Percentiles rank a stretch among this genome's conserved stretches.
Evolutionary conservation across 768 basidiomycete genomes (phyloP).

Genomic region (Suillus sp.): DNA sequence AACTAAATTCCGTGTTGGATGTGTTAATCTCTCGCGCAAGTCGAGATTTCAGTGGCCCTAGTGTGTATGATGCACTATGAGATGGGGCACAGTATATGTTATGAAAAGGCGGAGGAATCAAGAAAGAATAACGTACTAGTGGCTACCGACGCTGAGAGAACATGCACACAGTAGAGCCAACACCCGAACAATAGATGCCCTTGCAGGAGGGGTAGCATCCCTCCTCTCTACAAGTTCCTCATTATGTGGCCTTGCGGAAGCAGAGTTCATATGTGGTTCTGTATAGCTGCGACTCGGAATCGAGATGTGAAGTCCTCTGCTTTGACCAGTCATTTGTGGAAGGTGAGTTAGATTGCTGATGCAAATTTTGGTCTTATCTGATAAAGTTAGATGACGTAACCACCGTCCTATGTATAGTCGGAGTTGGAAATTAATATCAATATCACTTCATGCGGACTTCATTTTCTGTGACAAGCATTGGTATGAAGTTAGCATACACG

Average conservation of each 20-base stretch:
- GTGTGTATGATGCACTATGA: slow-evolving; percentile 65
- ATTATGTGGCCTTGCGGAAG: background rate
- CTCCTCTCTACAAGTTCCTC: background rate
- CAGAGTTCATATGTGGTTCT: background rate
- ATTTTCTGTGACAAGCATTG: too few species aligned
- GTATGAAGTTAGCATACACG: background rate
- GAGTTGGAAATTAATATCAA: too few species aligned
- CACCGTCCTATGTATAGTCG: too few species aligned
- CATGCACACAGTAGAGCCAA: slow-evolving; percentile 73
- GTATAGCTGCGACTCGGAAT: slow-evolving; percentile 2
- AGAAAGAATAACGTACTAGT: slow-evolving; percentile 55
- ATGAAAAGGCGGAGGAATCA: slow-evolving; percentile 7
- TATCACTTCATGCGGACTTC: too few species aligned
- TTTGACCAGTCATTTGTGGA: background rate
- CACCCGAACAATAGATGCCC: slow-evolving; percentile 52
- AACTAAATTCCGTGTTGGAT: slow-evolving; percentile 74
- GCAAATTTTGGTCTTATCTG: slow-evolving; percentile 1
- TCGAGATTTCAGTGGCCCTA: slow-evolving; percentile 77
- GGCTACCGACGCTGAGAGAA: slow-evolving; percentile 73
- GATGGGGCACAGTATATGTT: slow-evolving; percentile 6
- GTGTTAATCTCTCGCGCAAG: slow-evolving; percentile 70
- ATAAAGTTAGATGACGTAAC: background rate
- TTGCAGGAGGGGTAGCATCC: slow-evolving; percentile 26
- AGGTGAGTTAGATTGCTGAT: background rate
- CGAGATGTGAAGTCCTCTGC: background rate